Percentiles rank a stretch among this genome's conserved stretches.
phyloP scores from a whole-genome alignment of 352 stramenopile species.

The Phytophthora pinifolia region DNA sequence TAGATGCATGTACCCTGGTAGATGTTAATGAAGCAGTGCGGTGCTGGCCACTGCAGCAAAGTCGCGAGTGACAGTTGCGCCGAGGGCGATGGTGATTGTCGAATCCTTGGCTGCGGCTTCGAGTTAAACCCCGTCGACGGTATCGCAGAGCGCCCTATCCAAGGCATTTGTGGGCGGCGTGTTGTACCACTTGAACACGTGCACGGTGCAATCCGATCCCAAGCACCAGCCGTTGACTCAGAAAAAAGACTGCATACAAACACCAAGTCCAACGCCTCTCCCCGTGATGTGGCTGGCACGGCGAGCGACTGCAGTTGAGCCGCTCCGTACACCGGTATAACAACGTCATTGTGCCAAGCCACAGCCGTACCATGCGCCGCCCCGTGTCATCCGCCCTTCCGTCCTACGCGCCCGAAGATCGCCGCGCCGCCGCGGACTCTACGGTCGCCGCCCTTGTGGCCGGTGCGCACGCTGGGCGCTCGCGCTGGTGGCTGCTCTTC shows the following conservation, averaged over 20 bases:
- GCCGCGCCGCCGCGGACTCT: background rate
- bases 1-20: conserved; percentile 22
- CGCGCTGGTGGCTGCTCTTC: conserved; percentile 29
- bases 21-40: conserved; percentile 6
- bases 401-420: conserved; percentile 17
- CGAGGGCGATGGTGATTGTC: conserved; percentile 9
- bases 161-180: conserved; percentile 1
- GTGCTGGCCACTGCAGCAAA: background rate
- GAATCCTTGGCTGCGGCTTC: conserved; percentile 6
- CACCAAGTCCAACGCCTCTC: conserved; percentile 1
- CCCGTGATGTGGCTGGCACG: conserved; percentile 18
- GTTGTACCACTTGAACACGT: background rate
- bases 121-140: conserved; percentile 3
- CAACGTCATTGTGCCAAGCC: conserved; percentile 16
- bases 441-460: background rate
- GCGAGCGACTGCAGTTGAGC: conserved; percentile 11
- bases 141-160: conserved; percentile 1
- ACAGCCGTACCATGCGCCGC: conserved; percentile 26
- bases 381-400: conserved; percentile 31
- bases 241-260: background rate
- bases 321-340: conserved; percentile 11
- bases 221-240: conserved; percentile 18
- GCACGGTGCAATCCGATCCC: background rate
- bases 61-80: no score
- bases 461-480: background rate